Percentiles rank a stretch among this genome's conserved stretches.
These are phyloP conservation scores for Cystofilobasidium bisporidii DNA, from an alignment of 768 basidiomycete genomes.

Conservation along the genomic window DNA sequence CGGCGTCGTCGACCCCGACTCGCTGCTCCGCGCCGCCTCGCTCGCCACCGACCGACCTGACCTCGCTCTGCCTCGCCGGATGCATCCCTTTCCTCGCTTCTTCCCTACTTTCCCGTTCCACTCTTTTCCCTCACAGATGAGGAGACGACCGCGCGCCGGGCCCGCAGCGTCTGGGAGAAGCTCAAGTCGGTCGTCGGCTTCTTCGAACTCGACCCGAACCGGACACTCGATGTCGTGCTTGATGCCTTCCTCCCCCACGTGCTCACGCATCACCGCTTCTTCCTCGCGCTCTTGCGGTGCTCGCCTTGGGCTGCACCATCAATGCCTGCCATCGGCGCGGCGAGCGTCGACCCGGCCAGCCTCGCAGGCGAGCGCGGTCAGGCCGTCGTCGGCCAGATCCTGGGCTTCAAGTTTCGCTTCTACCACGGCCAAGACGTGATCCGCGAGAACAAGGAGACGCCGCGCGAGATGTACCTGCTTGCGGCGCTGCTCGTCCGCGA, in stretches of 20 bases:
- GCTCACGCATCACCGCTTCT: constrained; percentile 74
- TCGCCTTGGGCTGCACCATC: constrained; percentile 61
- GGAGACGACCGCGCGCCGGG: constrained; percentile 8
- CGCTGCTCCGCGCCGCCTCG: no score
- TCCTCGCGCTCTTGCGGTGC: constrained; percentile 69
- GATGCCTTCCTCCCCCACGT: constrained; percentile 80
- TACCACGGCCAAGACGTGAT: constrained; percentile 58
- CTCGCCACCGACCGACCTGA: no score
- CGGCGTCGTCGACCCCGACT: no score
- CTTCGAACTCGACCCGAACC: constrained; percentile 91
- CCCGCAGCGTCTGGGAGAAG: constrained; percentile 57
- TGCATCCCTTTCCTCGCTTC: background rate
- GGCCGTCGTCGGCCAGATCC: constrained; percentile 55
- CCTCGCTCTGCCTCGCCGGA: no score
- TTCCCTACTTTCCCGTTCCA: background rate
- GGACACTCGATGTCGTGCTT: constrained; percentile 83
- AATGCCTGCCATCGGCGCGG: background rate
- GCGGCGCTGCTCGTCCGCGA: constrained; percentile 83
- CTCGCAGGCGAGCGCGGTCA: constrained; percentile 32
- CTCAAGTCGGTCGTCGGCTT: constrained; percentile 80
- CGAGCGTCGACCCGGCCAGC: constrained; percentile 24
- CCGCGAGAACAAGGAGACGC: constrained; percentile 49
- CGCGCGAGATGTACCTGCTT: constrained; percentile 65
- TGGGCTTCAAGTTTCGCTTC: constrained; percentile 93
- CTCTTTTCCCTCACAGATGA: background rate